Base-by-base conservation (phyloP, 2,329 filamentous ascomycete genomes). In the Microcyclosporella mali region DNA sequence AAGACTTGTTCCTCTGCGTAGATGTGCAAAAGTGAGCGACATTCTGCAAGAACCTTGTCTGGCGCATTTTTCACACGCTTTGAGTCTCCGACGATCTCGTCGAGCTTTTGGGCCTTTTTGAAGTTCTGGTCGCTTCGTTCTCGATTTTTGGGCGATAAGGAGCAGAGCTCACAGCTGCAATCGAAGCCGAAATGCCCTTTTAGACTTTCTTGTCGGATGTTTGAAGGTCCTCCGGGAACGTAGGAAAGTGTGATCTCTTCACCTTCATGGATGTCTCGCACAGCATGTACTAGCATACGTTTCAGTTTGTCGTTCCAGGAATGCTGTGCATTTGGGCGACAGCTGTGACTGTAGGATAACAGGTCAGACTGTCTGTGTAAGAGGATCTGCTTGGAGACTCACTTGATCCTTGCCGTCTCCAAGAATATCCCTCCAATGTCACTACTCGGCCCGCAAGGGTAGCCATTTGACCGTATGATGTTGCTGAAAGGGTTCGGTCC, bases 161-260 rank as follows among this genome's bases (percentile, higher is more conserved):
- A 62, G 53, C 65, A 70, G 6, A 67, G 53, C 38, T 52, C 45
- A 37, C 65, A 68, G 2, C 43, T 49, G 51, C 65, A 69, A 10
- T 47, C 40, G 45, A 68, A 69, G 7, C 43, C 47, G 45, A 69
- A 67, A 21, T 51, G 45, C 11, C 38, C 29, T 35, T 52, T 51
- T 15, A 57, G 35, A 17, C 42, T 45, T 10, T 31, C 17, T 27
- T 50, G 41, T 2, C 55, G 46, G 11, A 46, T 41, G 6, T 41
- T 12, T 3, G 51, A 54, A 10, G 49, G 46, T 6, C 55, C 55
- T 15, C 49, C 53, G 16, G 29, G 40, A 15, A 66, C 50, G 46
- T 67, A 68, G 28, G 45, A 55, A 40, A 68, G 59, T 4, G 61
- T 65, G 33, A 67, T 61, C 42, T 69, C 64, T 37, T 66, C 59